Evolutionary conservation across 2,329 filamentous ascomycete genomes (phyloP), one percentile per base, ranked within the genome.

Genomic region (Alternaria brassicicola): DNA sequence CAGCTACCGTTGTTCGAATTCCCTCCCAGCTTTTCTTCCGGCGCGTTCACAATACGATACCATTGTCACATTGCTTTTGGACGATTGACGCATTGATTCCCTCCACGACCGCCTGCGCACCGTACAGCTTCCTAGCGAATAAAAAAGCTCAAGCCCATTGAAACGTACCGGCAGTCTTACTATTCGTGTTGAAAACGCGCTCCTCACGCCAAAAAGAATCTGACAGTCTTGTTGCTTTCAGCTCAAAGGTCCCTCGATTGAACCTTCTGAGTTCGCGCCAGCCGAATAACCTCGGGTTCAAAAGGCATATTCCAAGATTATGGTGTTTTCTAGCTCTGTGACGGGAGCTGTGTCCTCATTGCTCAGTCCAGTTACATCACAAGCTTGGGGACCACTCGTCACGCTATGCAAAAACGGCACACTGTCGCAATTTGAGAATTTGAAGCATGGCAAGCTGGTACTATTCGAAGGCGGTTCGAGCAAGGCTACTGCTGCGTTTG

Each of bases 341-440:
- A 67, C 73, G 31, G 72, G 72, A 48, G 73, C 77, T 33, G 75
- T 79, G 17, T 72, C 78, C 50, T 73, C 76, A 35, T 67, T 81
- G 48, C 77, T 78, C 49, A 78, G 69, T 54, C 78, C 79, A 53
- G 75, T 81, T 30, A 78, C 78, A 49, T 76, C 79, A 9, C 78
- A 81, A 59, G 78, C 81, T 9, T 84, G 82, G 80, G 78, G 73
- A 6, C 81, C 82, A 21, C 68, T 84, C 6, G 78, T 84, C 6
- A 41, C 28, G 74, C 76, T 83, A 48, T 83, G 80, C 47, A 78
- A 80, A 46, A 78, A 72, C 53, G 77, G 78, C 9, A 79, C 82
- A 21, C 72, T 84, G 43, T 75, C 78, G 21, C 71, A 84, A 30
- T 70, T 85, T 23, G 69, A 77, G 15, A 76, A 78, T 28, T 80